phyloP scores from a whole-genome alignment of 805 yeast species.

The Saccharomycopsis malanga region DNA sequence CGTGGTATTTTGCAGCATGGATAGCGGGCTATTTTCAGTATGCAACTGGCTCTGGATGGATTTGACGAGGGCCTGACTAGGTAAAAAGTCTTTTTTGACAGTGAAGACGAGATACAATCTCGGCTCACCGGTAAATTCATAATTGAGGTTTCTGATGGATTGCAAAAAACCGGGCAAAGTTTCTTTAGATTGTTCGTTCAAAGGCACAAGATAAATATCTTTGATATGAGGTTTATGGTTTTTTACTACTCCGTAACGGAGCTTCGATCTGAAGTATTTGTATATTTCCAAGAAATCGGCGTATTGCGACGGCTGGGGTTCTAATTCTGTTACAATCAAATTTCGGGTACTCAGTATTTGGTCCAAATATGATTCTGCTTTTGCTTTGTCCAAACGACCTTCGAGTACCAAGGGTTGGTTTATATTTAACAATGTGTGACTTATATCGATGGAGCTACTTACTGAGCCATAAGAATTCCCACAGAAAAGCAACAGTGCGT shows the following conservation, averaged over 20 bases:
- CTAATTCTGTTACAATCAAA: neutral
- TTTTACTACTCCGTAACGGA: conserved; percentile 8
- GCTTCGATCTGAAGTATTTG: conserved; percentile 6
- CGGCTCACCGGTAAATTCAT: neutral
- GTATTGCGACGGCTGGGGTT: neutral
- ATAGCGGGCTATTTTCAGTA: neutral
- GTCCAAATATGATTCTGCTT: conserved; percentile 51
- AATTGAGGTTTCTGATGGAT: neutral
- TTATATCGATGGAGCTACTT: conserved; percentile 1
- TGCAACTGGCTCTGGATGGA: neutral
- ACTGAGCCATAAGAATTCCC: conserved; percentile 4
- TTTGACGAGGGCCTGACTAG: neutral
- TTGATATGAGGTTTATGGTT: neutral
- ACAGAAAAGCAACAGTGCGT: conserved; percentile 3
- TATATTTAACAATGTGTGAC: conserved; percentile 25
- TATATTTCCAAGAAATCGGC: neutral
- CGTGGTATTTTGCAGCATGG: neutral
- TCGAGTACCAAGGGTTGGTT: conserved; percentile 38
- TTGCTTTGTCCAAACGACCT: conserved; percentile 51
- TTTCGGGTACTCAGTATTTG: conserved; percentile 29
- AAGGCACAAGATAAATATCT: conserved; percentile 10
- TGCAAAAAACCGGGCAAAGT: conserved; percentile 9
- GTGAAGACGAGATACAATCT: conserved; percentile 10
- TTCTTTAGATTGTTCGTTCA: neutral
- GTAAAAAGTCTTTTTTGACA: conserved; percentile 6